phyloP scores from a whole-genome alignment of 2,329 filamentous ascomycete species.

The Curvularia sp. region DNA sequence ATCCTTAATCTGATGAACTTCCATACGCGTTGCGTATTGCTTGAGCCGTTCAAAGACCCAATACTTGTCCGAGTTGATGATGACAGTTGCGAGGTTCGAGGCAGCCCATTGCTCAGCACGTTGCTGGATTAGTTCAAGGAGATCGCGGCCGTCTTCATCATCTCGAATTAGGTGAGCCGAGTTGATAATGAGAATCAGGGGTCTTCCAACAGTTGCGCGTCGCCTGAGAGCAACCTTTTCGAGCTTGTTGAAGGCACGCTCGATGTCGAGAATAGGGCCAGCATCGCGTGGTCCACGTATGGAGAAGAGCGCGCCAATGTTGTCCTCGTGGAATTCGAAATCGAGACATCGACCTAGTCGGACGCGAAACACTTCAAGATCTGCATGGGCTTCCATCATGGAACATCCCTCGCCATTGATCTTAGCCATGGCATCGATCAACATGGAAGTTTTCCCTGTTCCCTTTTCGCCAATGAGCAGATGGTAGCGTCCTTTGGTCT shows the following conservation, averaged over 20 bases:
- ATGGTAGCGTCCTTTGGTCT: conserved; percentile 81
- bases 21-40: conserved; percentile 91
- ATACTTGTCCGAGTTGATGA: conserved; percentile 97
- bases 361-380: conserved; percentile 93
- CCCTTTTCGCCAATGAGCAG: conserved; percentile 94
- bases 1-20: conserved; percentile 85
- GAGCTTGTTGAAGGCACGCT: conserved; percentile 95
- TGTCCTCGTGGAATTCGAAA: conserved; percentile 97
- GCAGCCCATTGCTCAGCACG: conserved; percentile 97
- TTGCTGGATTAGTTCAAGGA: conserved; percentile 94
- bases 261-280: conserved; percentile 91
- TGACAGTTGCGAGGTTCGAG: conserved; percentile 84
- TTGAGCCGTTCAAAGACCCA: conserved; percentile 98
- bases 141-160: conserved; percentile 88
- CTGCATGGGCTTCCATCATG: conserved; percentile 96
- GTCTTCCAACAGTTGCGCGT: conserved; percentile 66
- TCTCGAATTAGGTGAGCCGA: conserved; percentile 90
- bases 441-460: conserved; percentile 95
- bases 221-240: conserved; percentile 89
- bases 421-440: conserved; percentile 94
- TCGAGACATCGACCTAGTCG: conserved; percentile 91
- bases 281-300: conserved; percentile 92
- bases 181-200: conserved; percentile 92
- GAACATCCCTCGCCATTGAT: conserved; percentile 86
- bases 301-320: conserved; percentile 94